These are phyloP conservation scores for Neofusicoccum cordaticola DNA, from an alignment of 2,329 filamentous ascomycete genomes.

Conservation along the genomic window DNA sequence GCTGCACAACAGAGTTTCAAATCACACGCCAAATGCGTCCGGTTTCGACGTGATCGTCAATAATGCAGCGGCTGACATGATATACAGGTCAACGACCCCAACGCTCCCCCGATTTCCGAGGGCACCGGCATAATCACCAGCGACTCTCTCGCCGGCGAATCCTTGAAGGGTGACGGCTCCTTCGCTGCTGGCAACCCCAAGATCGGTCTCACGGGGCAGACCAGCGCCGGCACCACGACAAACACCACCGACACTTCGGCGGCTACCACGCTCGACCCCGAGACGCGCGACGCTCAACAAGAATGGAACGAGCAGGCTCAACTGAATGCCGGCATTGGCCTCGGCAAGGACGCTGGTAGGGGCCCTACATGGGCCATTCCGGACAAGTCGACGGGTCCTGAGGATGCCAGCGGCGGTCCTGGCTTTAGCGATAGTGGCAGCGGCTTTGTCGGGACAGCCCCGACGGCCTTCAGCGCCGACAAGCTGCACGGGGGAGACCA, in stretches of 20 bases:
- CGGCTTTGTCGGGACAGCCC: conserved; percentile 31
- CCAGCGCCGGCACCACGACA: conserved; percentile 53
- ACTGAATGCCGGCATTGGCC: conserved; percentile 39
- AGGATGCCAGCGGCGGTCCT: conserved; percentile 38
- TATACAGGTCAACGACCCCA: conserved; percentile 48
- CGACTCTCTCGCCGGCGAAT: conserved; percentile 76
- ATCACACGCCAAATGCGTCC: neutral
- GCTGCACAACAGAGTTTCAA: neutral
- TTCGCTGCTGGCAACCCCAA: conserved; percentile 60
- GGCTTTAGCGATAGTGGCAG: conserved; percentile 21
- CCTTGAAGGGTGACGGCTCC: conserved; percentile 56
- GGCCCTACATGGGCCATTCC: conserved; percentile 34
- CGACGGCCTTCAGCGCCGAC: conserved; percentile 38
- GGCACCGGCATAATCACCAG: conserved; percentile 60
- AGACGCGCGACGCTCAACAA: conserved; percentile 43
- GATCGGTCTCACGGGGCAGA: conserved; percentile 49
- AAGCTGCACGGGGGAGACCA: conserved; percentile 27
- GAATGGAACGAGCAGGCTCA: conserved; percentile 40
- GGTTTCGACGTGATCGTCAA: neutral
- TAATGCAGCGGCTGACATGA: conserved; percentile 19
- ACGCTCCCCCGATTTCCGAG: conserved; percentile 54
- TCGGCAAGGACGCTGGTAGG: conserved; percentile 35
- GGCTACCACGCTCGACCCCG: conserved; percentile 50
- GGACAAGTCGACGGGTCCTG: conserved; percentile 29
- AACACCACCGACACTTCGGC: conserved; percentile 56